Evolutionary conservation across 805 yeast genomes (phyloP), one percentile per base, ranked within the genome.

Genomic region (Alloascoidea hylecoeti): DNA sequence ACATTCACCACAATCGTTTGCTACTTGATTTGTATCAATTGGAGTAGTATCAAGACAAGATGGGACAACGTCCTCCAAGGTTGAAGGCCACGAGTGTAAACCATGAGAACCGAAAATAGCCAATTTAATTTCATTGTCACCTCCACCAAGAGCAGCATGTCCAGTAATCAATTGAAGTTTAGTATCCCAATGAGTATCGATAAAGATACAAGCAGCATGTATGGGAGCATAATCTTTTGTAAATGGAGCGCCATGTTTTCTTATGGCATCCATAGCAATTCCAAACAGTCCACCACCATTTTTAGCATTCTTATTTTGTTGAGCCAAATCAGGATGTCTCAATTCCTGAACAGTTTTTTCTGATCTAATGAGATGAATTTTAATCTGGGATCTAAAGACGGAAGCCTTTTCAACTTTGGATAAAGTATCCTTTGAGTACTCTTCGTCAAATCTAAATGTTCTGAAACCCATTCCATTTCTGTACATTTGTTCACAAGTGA

Each of bases 61-160:
- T 1, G 78, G 71, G 3, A 70, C 70, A 3, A 92, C 55, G 30
- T 75, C 77, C 41, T 85, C 92, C 43, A 85, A 63, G 40, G 69
- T 70, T n/a, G 69, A 56, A n/a, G 98, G 97, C 94, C 95, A 92
- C 1, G 95, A 72, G 53, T 82, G 88, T 9, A 85, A 46, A 0
- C 95, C 92, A 51, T 92, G 97, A 4, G 94, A 78, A 4, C 98
- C 98, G 57, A 88, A 89, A 5, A 92, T 85, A 1, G 95, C 97
- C 39, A 92, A 58, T 44, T 75, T 75, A 34, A 84, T 61, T 34
- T 72, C 62, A 33, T 68, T 77, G 17, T 68, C 67, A 9, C 92
- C 92, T 18, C 97, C 97, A 35, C 97, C 97, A 14, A 89, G 60
- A 0, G 97, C 97, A 2, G 96, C 96, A 58, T 92, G 97, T 2